Percentiles rank a stretch among this genome's conserved stretches.
Evolutionary conservation across 2,329 filamentous ascomycete genomes (phyloP).

Genomic region (Sarocladium kiliense): DNA sequence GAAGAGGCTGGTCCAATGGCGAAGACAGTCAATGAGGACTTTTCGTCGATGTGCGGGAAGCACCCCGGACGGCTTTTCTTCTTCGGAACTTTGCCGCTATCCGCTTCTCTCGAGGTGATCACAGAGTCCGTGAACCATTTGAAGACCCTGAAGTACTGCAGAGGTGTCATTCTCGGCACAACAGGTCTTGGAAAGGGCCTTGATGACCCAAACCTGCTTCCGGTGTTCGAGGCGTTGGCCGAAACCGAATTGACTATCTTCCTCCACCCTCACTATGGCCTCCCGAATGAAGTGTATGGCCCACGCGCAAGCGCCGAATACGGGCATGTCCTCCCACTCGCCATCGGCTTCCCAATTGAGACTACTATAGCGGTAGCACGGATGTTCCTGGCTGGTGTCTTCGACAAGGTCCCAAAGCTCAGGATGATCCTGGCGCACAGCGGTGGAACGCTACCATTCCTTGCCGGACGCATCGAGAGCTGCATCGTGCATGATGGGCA

Average conservation of each 20-base stretch:
- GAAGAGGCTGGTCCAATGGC: conserved; percentile 60
- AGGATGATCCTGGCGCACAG: conserved; percentile 80
- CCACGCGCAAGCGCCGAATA: conserved; percentile 63
- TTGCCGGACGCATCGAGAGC: conserved; percentile 83
- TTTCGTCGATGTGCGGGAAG: conserved; percentile 64
- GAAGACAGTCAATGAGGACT: conserved; percentile 67
- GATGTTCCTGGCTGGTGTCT: conserved; percentile 84
- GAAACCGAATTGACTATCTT: conserved; percentile 65
- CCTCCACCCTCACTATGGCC: conserved; percentile 86
- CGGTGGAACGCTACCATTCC: conserved; percentile 81
- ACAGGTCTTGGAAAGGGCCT: conserved; percentile 74
- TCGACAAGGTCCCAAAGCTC: conserved; percentile 66
- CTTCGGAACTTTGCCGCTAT: conserved; percentile 77
- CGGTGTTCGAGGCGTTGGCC: conserved; percentile 66
- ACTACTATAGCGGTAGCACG: conserved; percentile 85
- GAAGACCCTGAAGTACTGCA: conserved; percentile 57
- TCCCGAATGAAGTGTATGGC: conserved; percentile 76
- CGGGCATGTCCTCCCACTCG: conserved; percentile 81
- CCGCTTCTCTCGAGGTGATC: conserved; percentile 57
- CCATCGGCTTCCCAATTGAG: conserved; percentile 84
- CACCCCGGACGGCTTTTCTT: conserved; percentile 69
- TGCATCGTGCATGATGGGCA: conserved; percentile 80
- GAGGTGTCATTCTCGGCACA: conserved; percentile 86
- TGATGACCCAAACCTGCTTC: conserved; percentile 69
- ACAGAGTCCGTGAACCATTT: conserved; percentile 62